Evolutionary conservation across 345 rosid species (phyloP), one percentile per base, ranked within the genome.

Genomic region (Bruguiera gymnorhiza): DNA sequence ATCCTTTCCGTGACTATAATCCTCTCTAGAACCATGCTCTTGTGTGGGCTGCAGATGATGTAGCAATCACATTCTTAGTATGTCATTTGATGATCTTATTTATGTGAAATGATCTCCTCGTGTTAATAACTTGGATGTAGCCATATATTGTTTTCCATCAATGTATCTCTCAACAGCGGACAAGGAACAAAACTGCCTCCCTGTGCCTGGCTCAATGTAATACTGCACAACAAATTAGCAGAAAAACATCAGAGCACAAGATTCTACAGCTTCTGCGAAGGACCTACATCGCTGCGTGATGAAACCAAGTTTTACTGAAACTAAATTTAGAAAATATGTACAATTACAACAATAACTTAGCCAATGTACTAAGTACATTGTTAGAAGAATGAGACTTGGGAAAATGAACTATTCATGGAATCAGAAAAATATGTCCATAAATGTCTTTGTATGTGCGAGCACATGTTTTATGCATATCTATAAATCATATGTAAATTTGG

Each of bases 141-240:
- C 62, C 55, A 37, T 5, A 67, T 15, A 26, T 60, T 54, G 67
- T 60, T 36, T 36, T 26, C 34, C 29, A 53, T 64, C 53, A 3
- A 13, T 4, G 53, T 76, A 68, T 68, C 78, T 74, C 73, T 69
- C 70, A 66, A 69, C 84, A 23, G 83, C 50, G 36, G 27, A 18
- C 63, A 60, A 63, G 30, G 86, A 82, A 55, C 79, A 80, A 55
- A 76, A 82, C 5, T 69, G 76, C 21, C 20, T 46, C 64, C 81
- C 75, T 67, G 80, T 80, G 30, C 70, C 83, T 18, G 84, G 83
- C 72, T 84, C 83, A 71, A 76, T 65, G 72, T 74, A 80, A 67
- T 26, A 67, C 86, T 80, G 83, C 79, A 70, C 43, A 65, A 52
- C 9, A 63, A 70, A 15, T 19, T 43, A 18, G 36, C 37, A 51